Evolutionary conservation across 75 land plant genomes (phyloP).

Genomic region (Azolla pinnata): DNA sequence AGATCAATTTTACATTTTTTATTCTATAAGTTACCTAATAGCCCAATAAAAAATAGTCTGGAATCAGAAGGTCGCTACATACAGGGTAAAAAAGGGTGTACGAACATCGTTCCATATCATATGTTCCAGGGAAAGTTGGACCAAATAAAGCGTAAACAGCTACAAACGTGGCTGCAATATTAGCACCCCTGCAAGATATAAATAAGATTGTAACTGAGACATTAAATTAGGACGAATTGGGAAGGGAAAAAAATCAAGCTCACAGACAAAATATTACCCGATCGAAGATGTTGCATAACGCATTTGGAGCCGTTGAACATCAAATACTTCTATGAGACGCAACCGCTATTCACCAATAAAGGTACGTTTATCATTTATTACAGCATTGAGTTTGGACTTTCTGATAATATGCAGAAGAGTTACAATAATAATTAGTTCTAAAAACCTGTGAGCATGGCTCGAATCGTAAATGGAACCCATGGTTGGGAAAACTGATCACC

Average conservation of each 20-base stretch:
- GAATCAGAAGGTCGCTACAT: constrained; percentile 15
- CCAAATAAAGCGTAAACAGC: constrained; percentile 84
- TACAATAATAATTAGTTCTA: no score
- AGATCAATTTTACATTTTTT: background rate
- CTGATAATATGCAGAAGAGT: background rate
- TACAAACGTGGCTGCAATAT: constrained; percentile 77
- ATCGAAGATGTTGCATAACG: constrained; percentile 89
- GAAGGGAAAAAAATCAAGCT: no score
- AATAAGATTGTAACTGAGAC: no score
- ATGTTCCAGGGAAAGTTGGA: constrained; percentile 89
- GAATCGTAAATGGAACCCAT: constrained; percentile 93
- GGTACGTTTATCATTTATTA: no score
- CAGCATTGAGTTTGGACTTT: no score
- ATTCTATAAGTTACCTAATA: background rate
- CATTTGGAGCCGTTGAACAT: constrained; percentile 77
- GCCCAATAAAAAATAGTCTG: background rate
- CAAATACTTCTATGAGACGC: constrained; percentile 82
- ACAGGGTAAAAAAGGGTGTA: constrained; percentile 88
- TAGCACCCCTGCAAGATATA: constrained; percentile 66
- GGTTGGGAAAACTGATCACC: constrained; percentile 89
- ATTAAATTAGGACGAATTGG: no score
- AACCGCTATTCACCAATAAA: no score
- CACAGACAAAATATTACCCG: no score
- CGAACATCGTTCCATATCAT: constrained; percentile 67
- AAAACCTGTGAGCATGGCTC: constrained; percentile 88